phyloP scores from a whole-genome alignment of 2,329 filamentous ascomycete species.

The Plenodomus lindquistii region DNA sequence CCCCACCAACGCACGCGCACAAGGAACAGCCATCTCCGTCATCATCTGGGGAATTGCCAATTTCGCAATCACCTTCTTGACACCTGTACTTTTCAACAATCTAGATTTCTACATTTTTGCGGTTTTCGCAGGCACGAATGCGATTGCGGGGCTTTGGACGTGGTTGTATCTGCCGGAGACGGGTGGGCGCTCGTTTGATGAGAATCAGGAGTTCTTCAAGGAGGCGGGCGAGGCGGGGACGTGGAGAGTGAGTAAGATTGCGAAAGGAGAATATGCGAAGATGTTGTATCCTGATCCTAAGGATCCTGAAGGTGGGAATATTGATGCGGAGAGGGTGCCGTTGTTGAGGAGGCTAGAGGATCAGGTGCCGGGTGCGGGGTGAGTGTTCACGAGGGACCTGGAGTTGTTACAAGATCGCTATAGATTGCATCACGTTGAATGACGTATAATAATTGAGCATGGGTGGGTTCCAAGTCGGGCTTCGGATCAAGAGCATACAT shows the following conservation, averaged over 20 bases:
- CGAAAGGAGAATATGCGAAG: constrained; percentile 55
- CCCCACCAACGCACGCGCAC: constrained; percentile 58
- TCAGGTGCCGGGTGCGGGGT: constrained; percentile 38
- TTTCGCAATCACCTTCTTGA: constrained; percentile 61
- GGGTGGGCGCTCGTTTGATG: constrained; percentile 62
- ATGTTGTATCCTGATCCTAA: constrained; percentile 48
- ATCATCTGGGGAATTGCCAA: constrained; percentile 62
- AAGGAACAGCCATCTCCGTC: constrained; percentile 60
- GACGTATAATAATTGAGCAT: background rate
- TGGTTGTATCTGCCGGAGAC: constrained; percentile 59
- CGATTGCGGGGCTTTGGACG: constrained; percentile 59
- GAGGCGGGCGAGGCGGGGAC: constrained; percentile 55
- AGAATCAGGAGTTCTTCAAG: constrained; percentile 63
- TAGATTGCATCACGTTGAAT: background rate
- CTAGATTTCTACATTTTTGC: constrained; percentile 62
- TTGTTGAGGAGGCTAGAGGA: constrained; percentile 50
- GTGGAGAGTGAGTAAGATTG: constrained; percentile 60
- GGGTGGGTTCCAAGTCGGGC: no score
- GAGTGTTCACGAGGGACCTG: background rate
- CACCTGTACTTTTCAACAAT: constrained; percentile 63
- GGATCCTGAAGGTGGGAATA: constrained; percentile 31
- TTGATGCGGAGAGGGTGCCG: constrained; percentile 52
- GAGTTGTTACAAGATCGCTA: background rate
- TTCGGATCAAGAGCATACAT: no score
- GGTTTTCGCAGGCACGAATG: constrained; percentile 60